Evolutionary conservation across 768 basidiomycete species (phyloP).

Genomic region (Pisolithus sp.): DNA sequence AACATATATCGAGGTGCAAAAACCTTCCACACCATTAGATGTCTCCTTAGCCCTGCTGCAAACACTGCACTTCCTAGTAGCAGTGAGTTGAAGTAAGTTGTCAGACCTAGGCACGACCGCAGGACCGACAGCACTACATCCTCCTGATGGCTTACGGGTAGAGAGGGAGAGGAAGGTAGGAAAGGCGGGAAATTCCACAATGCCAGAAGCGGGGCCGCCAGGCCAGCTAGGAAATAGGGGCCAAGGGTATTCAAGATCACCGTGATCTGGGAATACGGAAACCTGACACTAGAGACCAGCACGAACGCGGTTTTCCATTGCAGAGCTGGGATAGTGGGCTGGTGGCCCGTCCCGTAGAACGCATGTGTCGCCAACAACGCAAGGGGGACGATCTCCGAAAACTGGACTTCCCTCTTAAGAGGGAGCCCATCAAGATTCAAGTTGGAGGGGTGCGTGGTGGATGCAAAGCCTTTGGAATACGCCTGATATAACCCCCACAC

Average conservation of each 20-base stretch:
- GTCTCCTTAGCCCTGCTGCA: constrained; percentile 71
- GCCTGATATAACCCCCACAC: constrained; percentile 46
- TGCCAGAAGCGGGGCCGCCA: constrained; percentile 65
- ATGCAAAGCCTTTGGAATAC: constrained; percentile 21
- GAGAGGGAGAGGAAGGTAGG: constrained; percentile 12
- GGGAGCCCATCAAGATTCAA: constrained; percentile 15
- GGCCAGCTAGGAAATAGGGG: constrained; percentile 55
- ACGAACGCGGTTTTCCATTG: constrained; percentile 97
- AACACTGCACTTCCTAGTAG: constrained; percentile 65
- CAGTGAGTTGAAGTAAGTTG: constrained; percentile 61
- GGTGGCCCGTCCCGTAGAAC: constrained; percentile 91
- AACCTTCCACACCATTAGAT: constrained; percentile 98
- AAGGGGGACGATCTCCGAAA: constrained; percentile 67
- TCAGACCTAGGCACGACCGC: constrained; percentile 56
- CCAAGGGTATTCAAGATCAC: constrained; percentile 77
- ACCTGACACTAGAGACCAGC: constrained; percentile 59
- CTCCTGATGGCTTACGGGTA: neutral
- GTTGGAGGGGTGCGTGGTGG: constrained; percentile 5
- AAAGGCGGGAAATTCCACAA: constrained; percentile 81
- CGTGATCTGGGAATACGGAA: constrained; percentile 69
- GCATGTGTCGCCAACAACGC: constrained; percentile 69
- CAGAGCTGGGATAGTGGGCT: constrained; percentile 79
- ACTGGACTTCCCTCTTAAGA: constrained; percentile 36
- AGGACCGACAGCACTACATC: constrained; percentile 33
- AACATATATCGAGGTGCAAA: constrained; percentile 94